Base-by-base conservation (phyloP, 2,329 filamentous ascomycete species). In the Trichothecium sympodiale region DNA sequence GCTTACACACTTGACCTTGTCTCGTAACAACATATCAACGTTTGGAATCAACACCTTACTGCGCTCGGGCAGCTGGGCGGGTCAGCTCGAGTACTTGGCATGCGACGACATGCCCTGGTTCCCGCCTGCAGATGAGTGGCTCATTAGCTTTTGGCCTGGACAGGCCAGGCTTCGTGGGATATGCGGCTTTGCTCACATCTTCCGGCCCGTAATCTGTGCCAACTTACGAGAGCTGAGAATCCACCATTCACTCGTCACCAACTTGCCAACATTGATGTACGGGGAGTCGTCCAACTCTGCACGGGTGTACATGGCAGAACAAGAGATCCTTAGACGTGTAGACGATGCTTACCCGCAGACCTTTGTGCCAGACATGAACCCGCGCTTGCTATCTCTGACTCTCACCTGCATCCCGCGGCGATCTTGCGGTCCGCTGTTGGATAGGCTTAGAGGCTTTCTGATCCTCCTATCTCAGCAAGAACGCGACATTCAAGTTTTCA, bases 171-270 rank as follows among this genome's bases (percentile, higher is more conserved):
- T 74, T 3, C 45, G 50, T 18, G 71, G 70, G 13, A 50, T 69
- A 7, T 43, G 69, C 8, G 64, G 65, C 7, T 54, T 56, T 4
- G 54, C 62, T 1, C 59, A 73, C 43, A 43, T 69, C 8, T 65
- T 74, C 37, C 62, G 72, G 0, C 71, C 72, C 1, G 63, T 69
- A 0, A 54, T 69, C 34, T 71, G 69, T 2, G 64, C 67, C 1
- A 71, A 71, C 41, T 55, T 79, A 4, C 64, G 67, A 23, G 56
- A 56, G 2, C 52, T 79, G 2, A 64, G 67, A 10, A 55, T 76
- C 5, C 75, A 80, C 35, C 75, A 80, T 47, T 78, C 74, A 0
- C 43, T 77, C 2, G 62, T 79, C 5, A 80, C 75, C 0, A 61
- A 65, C 29, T 58, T 72, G 8, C 68, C 67, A 2, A 65, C 64